Conservation (phyloP, 345 rosid genomes). For the Lepidium africanum region DNA sequence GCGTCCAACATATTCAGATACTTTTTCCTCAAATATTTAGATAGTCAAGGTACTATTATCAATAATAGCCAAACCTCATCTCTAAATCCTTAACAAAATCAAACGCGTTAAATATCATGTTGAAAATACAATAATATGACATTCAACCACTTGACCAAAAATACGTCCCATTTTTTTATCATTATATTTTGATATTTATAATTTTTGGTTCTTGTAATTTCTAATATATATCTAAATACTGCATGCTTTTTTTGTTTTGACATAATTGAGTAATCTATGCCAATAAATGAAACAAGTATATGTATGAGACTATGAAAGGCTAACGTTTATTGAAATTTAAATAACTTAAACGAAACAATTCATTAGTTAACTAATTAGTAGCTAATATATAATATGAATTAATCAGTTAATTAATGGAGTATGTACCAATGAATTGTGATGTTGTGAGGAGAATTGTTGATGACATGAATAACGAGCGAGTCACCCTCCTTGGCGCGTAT, state of each 20-base stretch:
- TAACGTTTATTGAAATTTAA: slow-evolving; percentile 1
- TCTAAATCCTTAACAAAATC: no score
- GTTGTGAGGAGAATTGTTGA: slow-evolving; percentile 77
- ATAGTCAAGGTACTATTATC: no score
- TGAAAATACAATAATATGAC: no score
- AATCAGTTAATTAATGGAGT: neutral
- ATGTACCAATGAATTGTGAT: slow-evolving; percentile 80
- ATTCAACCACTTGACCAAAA: no score
- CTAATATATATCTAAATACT: no score
- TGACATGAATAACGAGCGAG: slow-evolving; percentile 60
- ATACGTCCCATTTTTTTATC: no score
- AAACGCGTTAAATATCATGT: no score
- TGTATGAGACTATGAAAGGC: neutral
- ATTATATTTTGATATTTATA: no score
- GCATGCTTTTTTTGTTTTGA: no score
- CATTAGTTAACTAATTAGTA: neutral
- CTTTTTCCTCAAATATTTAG: no score
- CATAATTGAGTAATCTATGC: neutral
- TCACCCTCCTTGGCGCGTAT: slow-evolving; percentile 63
- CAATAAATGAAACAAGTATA: neutral
- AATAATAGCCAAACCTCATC: no score
- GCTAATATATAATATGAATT: neutral
- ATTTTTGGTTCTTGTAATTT: no score
- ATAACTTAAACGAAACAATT: neutral
- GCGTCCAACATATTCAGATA: neutral